Base-by-base conservation (phyloP, 1,139 yeast species). In the Debaryomyces subglobosus region DNA sequence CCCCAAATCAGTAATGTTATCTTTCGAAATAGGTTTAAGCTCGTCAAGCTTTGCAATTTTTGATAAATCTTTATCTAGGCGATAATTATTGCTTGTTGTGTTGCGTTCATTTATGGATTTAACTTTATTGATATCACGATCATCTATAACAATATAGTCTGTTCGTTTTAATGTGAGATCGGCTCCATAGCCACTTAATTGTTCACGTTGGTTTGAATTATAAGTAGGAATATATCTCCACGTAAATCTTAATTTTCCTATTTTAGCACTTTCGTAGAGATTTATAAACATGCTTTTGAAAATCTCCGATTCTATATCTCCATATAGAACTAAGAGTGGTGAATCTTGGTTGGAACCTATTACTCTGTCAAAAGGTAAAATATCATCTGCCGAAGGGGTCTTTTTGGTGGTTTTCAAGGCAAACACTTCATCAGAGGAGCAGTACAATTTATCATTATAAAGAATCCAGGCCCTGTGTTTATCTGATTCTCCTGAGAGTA, bases 171-270 rank as follows among this genome's bases (percentile, higher is more conserved):
- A 60, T 1, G 84, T 77, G 44, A 86, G 62, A 38, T 79, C 85
- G 5, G 79, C 84, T 1, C 91, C 95, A 63, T 82, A 89, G 0
- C 95, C 96, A 8, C 80, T 60, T 29, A 88, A 61, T 0, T 58
- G 43, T 39, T 81, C 82, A 7, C 61, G 53, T 23, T 58, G 56
- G 2, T 44, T 50, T 1, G 39, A 41, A 5, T 35, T 24, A 2
- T 46, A 33, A 2, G 64, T 46, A 0, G 84, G 82, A 6, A 82
- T 74, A 57, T 89, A 86, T 55, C 97, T 77, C 86, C 96, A 82
- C 2, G 85, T 78, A 62, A 89, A 86, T 49, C 89, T 76, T 29
- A 91, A 64, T 58, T 89, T 88, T 0, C 89, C 95, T 1, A 71
- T 64, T 7, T 68, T 61, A 0, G 96, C 87, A 49, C 86, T 82